These are phyloP conservation scores for Acrodontium crateriforme DNA, from an alignment of 2,329 filamentous ascomycete genomes.

Conservation along the genomic window DNA sequence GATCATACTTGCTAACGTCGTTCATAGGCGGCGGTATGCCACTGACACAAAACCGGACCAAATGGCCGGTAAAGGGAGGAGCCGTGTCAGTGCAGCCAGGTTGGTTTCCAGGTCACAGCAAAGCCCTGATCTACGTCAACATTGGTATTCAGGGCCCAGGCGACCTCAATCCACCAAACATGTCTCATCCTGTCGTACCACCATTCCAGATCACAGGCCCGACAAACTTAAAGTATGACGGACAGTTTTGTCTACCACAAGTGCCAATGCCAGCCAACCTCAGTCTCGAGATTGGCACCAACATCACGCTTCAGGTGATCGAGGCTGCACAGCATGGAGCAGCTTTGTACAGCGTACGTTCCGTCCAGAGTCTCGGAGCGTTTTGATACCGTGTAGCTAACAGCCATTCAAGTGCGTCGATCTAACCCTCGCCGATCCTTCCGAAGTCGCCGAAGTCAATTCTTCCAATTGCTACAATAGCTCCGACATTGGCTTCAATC, in stretches of 20 bases:
- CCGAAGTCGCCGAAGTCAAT: conserved; percentile 64
- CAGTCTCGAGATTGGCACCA: conserved; percentile 64
- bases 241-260: conserved; percentile 78
- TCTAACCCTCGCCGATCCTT: conserved; percentile 74
- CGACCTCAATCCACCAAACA: conserved; percentile 57
- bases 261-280: conserved; percentile 65
- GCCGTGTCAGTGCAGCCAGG: conserved; percentile 85
- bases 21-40: conserved; percentile 66
- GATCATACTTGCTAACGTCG: conserved; percentile 4
- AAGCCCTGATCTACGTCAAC: conserved; percentile 80
- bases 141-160: conserved; percentile 51
- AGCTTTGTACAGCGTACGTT: conserved; percentile 61
- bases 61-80: conserved; percentile 79
- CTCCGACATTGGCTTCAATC: conserved; percentile 57
- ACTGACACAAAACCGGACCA: conserved; percentile 68
- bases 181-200: conserved; percentile 68
- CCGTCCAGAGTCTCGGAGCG: not conserved
- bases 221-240: conserved; percentile 61
- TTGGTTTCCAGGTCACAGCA: conserved; percentile 83
- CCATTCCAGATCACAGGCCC: conserved; percentile 77
- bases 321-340: conserved; percentile 75
- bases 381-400: not conserved
- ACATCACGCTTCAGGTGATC: conserved; percentile 79
- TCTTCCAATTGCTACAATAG: conserved; percentile 81
- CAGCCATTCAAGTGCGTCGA: conserved; percentile 61